Conservation (phyloP, 768 basidiomycete genomes). For the Lentinula aciculospora region DNA sequence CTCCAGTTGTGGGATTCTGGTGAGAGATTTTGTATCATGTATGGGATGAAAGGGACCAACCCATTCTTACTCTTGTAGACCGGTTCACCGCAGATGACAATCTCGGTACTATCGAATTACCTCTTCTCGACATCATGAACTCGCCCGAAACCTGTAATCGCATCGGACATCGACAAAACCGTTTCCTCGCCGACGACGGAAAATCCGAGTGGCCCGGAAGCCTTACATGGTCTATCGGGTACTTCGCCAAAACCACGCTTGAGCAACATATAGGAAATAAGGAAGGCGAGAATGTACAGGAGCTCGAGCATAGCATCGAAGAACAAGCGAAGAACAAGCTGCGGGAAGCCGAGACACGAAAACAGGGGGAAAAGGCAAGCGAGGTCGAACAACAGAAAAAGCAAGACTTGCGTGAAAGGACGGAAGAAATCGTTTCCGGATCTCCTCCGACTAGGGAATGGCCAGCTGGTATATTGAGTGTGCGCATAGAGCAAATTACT, state of each 20-base stretch:
- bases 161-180: conserved; percentile 41
- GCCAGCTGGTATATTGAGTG: conserved; percentile 61
- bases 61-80: conserved; percentile 22
- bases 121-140: conserved; percentile 28
- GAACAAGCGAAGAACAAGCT: conserved; percentile 32
- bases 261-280: conserved; percentile 28
- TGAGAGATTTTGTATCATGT: conserved; percentile 9
- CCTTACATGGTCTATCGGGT: conserved; percentile 45
- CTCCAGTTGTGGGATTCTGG: conserved; percentile 75
- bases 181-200: conserved; percentile 28
- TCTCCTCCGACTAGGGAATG: conserved; percentile 55
- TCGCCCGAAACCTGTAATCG: conserved; percentile 35
- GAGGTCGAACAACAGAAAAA: conserved; percentile 27
- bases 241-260: conserved; percentile 43
- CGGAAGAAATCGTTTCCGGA: conserved; percentile 32
- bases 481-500: conserved; percentile 61
- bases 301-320: conserved; percentile 22
- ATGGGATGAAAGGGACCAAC: too few species aligned
- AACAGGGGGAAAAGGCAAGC: conserved; percentile 22
- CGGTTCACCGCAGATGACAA: conserved; percentile 42
- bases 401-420: conserved; percentile 25
- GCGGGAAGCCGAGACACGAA: not conserved
- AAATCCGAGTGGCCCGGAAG: conserved; percentile 24
- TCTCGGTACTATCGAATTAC: conserved; percentile 41
- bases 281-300: conserved; percentile 21